Base-by-base conservation (phyloP, 345 rosid genomes). In the Brassica napus region DNA sequence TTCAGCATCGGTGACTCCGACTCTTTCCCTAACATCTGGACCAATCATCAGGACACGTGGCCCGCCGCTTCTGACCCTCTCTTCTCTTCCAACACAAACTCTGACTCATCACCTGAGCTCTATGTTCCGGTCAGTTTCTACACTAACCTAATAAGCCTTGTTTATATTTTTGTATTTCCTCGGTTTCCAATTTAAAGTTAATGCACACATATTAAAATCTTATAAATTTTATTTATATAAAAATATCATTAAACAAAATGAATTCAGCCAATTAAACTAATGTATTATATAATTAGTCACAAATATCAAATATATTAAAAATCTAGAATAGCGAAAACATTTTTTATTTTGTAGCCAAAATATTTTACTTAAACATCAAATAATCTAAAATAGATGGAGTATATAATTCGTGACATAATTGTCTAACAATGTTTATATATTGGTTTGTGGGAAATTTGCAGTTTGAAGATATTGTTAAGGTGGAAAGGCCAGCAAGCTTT, bases 401-500 rank as follows among this genome's bases (percentile, higher is more conserved):
- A 4, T 47, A 1, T 47, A 47, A 47, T 14, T 47, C 54, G 23
- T 21, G 23, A 21, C 31, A 23, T 59, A 60, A 60, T 26, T 60
- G 65, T 26, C 76, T 78, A 15, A 79, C 35, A 14, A 7, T 34
- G n/a, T 39, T 8, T 62, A 11, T 58, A 1, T 42, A 7, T 59
- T 66, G 5, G 4, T 14, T 77, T 12, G 42, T 34, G n/a, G 37
- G 31, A 34, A 54, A 14, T 6, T 35, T 81, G 82, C 92, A 96
- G 99, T 92, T 89, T 69, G 99, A 92, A 57, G 97, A 96, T 79
- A 96, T 93, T 85, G 92, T 87, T 31, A 97, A 93, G 64, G 82
- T 96, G 78, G 98, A 95, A 30, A 88, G 89, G 91, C 85, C 92
- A 54, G 79, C 97, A 11, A 88, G 75, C 63, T 88, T 91, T 34